Percentiles rank a stretch among this genome's conserved stretches.
phyloP scores from a whole-genome alignment of 2,329 filamentous ascomycete genomes.

The Phialophora macrospora region DNA sequence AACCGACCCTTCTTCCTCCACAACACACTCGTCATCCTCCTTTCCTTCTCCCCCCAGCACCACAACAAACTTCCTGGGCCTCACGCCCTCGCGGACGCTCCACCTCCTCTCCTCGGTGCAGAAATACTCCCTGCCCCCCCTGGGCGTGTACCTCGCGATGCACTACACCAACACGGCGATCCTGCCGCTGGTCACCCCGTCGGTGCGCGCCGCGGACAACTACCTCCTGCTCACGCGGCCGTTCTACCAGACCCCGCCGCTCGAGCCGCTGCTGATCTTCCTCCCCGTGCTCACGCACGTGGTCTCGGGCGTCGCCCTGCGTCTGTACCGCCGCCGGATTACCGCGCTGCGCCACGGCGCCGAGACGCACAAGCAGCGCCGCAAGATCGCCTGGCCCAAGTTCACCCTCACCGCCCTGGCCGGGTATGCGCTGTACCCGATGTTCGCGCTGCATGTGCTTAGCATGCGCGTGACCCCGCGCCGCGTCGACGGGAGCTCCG shows the following conservation, averaged over 20 bases:
- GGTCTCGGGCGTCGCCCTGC: constrained; percentile 74
- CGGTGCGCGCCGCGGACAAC: constrained; percentile 74
- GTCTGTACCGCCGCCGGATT: constrained; percentile 73
- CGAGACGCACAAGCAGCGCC: constrained; percentile 59
- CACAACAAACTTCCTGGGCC: constrained; percentile 50
- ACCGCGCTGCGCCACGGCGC: constrained; percentile 77
- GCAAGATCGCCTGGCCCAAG: constrained; percentile 65
- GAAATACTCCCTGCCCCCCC: constrained; percentile 86
- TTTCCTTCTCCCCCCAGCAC: constrained; percentile 34
- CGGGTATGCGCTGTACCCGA: constrained; percentile 71
- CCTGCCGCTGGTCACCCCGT: constrained; percentile 74
- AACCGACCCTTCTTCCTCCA: constrained; percentile 47
- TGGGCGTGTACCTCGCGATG: constrained; percentile 73
- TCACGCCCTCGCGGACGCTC: constrained; percentile 29
- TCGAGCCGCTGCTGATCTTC: constrained; percentile 79
- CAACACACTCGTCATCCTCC: constrained; percentile 14
- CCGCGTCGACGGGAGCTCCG: constrained; percentile 78
- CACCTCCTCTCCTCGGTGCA: constrained; percentile 69
- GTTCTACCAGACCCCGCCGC: constrained; percentile 82
- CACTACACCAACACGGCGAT: constrained; percentile 83
- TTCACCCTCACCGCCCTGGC: constrained; percentile 72
- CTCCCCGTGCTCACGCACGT: constrained; percentile 78
- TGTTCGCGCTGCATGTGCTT: constrained; percentile 73
- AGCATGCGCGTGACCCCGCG: constrained; percentile 78
- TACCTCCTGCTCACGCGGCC: constrained; percentile 90